Base-by-base conservation (phyloP, 2,329 filamentous ascomycete species). In the Fusarium sp. region DNA sequence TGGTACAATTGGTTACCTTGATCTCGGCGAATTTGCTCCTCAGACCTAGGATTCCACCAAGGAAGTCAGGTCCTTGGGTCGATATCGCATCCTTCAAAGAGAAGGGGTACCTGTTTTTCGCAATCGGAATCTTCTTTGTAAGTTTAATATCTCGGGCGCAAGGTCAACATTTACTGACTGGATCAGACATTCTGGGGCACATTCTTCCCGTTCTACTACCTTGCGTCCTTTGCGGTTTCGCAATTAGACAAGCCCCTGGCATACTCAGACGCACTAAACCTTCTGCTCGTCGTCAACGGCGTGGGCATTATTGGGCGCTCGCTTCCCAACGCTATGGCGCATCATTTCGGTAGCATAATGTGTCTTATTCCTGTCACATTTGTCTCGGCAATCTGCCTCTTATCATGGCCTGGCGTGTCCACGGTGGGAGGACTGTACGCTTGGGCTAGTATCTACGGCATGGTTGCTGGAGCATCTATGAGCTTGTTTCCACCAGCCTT, bases 401-500 rank as follows among this genome's bases (percentile, higher is more conserved):
- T 74, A 28, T 77, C 73, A 57, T 79, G 77, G 77, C 61, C 70
- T 0, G 75, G 70, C 0, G 71, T 79, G 7, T 40, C 62, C 8
- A 65, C 62, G 3, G 50, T 54, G 1, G 64, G 61, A 1, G 77
- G 77, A 0, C 49, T 79, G 1, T 77, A 74, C 6, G 71, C 61
- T 0, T 78, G 74, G 23, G 71, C 74, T 1, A 68, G 73, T 3
- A 76, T 86, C 26, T 87, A 86, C 60, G 87, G 88, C 1, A 74
- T 88, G 6, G 78, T 81, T 6, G 83, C 81, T 0, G 84, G 83
- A 0, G 83, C 80, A 1, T 78, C 86, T 16, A 84, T 86, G 67
- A 80, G 81, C 2, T 75, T 88, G 1, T 85, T 86, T 57, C 85
- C 85, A 0, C 82, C 83, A 1, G 82, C 82, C 0, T 69, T 85